Evolutionary conservation across 2,329 filamentous ascomycete species (phyloP), one percentile per base, ranked within the genome.

Genomic region (Eurotiales sp.): DNA sequence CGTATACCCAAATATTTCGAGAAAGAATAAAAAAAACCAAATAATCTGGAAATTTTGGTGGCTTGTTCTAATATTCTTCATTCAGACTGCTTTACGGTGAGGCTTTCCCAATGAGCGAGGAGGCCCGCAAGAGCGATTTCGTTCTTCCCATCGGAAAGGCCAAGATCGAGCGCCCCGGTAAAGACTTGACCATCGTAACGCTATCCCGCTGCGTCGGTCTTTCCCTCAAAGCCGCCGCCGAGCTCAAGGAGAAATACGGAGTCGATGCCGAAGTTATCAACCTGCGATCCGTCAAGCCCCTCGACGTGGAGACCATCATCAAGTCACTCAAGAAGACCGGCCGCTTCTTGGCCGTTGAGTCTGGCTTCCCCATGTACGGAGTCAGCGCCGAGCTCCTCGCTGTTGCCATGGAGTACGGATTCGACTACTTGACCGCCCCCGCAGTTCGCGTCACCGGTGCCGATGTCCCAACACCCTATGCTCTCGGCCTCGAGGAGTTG

Each of bases 241-340:
- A 86, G 69, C 82, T 99, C 58, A 95, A 96, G 83, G 85, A 89
- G 78, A 95, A 96, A 71, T 96, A 97, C 74, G 93, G 93, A 56
- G 84, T 97, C 54, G 92, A 97, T 63, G 87, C 83, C 50, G 93
- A 99, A 77, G 93, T 99, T 58, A 87, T 99, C 81, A 99, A 99
- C 81, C 85, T 99, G 67, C 90, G 93, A 65, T 96, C 91, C 61
- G 78, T 99, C 77, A 99, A 97, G 82, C 93, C 93, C 39, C 82
- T 99, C 60, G 93, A 99, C 66, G 81, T 99, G 54, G 91, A 97
- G 74, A 82, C 90, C 60, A 97, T 99, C 65, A 80, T 97, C 73
- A 90, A 95, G 73, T 96, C 91, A 11, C 86, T 99, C 70, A 97
- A 99, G 88, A 99, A 99, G 86, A 99, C 93, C 15, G 87, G 88